Evolutionary conservation across 257 asterid species (phyloP), one percentile per base, ranked within the genome.

Genomic region (Plantago elongata): DNA sequence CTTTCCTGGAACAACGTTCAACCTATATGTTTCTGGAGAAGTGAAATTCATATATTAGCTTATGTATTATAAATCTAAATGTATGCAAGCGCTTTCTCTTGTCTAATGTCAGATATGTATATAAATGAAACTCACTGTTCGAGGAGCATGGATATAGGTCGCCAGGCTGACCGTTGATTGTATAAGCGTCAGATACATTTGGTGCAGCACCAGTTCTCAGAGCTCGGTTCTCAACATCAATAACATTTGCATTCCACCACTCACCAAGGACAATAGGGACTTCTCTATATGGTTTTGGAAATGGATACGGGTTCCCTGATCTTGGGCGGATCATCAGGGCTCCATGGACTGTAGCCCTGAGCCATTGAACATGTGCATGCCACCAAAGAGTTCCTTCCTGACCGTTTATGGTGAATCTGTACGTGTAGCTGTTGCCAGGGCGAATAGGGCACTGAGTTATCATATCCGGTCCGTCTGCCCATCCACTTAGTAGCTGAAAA

Each of bases 301-400:
- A 87, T 3, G 96, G 96, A 66, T 83, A 87, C 1, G 69, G 9
- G 5, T 54, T 71, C 1, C 89, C 89, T 18, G 72, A 34, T 64
- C 78, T 77, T 44, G 96, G 96, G 5, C 82, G 78, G 66, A 88
- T 88, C 1, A 88, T 61, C 2, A 88, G 64, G 46, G 86, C 89
- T 0, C 96, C 94, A 38, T 88, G 59, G 68, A 88, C 87, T 0
- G 94, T 84, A 27, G 83, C 81, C 12, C 96, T 80, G 29, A 84
- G 82, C 79, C 74, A 72, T 5, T 78, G 72, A 6, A 66, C 71
- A 47, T 88, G 96, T 5, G 91, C 89, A 44, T 87, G 96, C 96
- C 96, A 87, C 96, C 96, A 87, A 9, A 87, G 94, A 1, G 96
- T 88, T 11, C 96, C 94, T 40, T 81, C 96, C 54, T 87, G 95